phyloP scores from a whole-genome alignment of 495 filamentous ascomycete genomes.

The Lophiotrema nucula region DNA sequence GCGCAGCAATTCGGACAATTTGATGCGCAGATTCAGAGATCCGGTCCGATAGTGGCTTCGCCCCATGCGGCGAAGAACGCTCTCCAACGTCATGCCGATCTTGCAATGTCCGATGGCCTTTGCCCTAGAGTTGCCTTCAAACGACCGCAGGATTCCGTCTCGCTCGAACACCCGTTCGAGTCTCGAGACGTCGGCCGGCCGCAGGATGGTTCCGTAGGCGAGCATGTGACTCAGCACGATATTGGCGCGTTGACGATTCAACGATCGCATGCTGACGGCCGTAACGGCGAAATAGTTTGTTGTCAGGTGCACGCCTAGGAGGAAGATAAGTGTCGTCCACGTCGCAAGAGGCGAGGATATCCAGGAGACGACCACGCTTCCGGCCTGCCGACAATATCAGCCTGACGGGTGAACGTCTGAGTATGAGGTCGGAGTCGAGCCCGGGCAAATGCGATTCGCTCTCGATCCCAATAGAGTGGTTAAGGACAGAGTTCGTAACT shows the following conservation, averaged over 20 bases:
- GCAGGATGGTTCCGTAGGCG: slow-evolving; percentile 51
- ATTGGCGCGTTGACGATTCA: slow-evolving; percentile 85
- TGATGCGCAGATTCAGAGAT: slow-evolving; percentile 35
- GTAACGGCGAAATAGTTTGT: slow-evolving; percentile 86
- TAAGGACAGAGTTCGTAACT: no score
- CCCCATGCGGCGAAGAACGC: slow-evolving; percentile 40
- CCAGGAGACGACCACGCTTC: slow-evolving; percentile 74
- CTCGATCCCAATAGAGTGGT: neutral
- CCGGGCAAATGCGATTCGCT: neutral
- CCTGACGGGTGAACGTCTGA: slow-evolving; percentile 11
- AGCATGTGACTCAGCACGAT: slow-evolving; percentile 68
- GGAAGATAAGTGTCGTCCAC: slow-evolving; percentile 68
- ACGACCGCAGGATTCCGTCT: slow-evolving; percentile 61
- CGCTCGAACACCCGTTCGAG: slow-evolving; percentile 72
- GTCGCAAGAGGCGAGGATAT: slow-evolving; percentile 70
- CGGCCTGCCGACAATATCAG: slow-evolving; percentile 51
- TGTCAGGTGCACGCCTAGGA: slow-evolving; percentile 71
- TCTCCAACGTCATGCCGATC: slow-evolving; percentile 49
- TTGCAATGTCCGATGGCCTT: slow-evolving; percentile 49
- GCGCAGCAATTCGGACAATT: slow-evolving; percentile 48
- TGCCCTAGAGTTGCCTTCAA: slow-evolving; percentile 42
- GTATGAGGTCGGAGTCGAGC: neutral
- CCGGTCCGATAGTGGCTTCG: slow-evolving; percentile 43
- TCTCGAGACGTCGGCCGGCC: slow-evolving; percentile 61
- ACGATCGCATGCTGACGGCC: slow-evolving; percentile 76